Percentiles rank a stretch among this genome's conserved stretches.
Evolutionary conservation across 1,284 basidiomycete species (phyloP).

Genomic region (Gomphus bonarii): DNA sequence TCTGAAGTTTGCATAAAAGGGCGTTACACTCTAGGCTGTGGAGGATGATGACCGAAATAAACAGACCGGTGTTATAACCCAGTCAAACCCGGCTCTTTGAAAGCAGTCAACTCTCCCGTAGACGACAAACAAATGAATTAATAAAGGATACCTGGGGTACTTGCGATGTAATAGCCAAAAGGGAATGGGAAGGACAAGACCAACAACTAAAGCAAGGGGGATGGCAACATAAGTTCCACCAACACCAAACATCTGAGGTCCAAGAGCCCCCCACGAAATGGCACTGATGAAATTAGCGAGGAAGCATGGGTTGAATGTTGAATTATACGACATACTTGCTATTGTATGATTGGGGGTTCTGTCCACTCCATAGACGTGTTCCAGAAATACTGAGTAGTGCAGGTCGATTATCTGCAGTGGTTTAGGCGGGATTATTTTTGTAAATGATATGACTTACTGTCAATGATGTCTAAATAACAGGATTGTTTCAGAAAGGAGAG

Average conservation of each 20-base stretch:
- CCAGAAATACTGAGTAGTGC: slow-evolving; percentile 14
- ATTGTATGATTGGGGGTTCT: slow-evolving; percentile 39
- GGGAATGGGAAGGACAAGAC: slow-evolving; percentile 40
- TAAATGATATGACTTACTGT: slow-evolving; percentile 8
- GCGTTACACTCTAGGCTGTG: neutral
- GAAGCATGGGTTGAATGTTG: neutral
- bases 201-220: slow-evolving; percentile 22
- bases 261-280: slow-evolving; percentile 52
- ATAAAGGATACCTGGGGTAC: slow-evolving; percentile 28
- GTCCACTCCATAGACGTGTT: slow-evolving; percentile 34
- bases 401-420: slow-evolving; percentile 8
- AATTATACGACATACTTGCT: slow-evolving; percentile 17
- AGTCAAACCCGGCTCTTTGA: neutral
- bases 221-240: slow-evolving; percentile 33
- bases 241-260: slow-evolving; percentile 39
- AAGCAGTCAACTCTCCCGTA: neutral
- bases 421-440: slow-evolving; percentile 29
- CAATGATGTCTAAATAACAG: slow-evolving; percentile 13
- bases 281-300: slow-evolving; percentile 31
- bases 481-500: neutral
- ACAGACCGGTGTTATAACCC: slow-evolving; percentile 1
- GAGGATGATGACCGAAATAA: neutral
- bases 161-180: slow-evolving; percentile 40
- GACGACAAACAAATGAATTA: neutral
- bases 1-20: neutral